A percentile compares a stretch with the other conserved stretches of the same genome.
phyloP scores from a whole-genome alignment of 2,329 filamentous ascomycete species.

The Drechslera avenae region DNA sequence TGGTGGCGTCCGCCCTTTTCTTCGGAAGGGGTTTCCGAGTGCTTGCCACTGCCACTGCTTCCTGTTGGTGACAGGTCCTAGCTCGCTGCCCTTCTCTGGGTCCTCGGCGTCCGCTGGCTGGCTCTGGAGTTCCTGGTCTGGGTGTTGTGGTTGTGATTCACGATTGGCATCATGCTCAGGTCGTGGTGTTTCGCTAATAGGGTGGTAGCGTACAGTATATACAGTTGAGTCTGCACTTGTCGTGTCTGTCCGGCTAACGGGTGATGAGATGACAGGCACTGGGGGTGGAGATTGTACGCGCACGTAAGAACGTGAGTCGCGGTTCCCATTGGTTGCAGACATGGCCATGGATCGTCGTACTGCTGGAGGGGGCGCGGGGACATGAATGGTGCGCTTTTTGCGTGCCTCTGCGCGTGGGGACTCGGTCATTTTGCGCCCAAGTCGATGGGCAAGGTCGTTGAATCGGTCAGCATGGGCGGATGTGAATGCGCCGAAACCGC shows the following conservation, averaged over 20 bases:
- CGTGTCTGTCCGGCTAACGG: constrained; percentile 65
- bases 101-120: constrained; percentile 29
- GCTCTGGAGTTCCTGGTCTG: constrained; percentile 5
- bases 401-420: constrained; percentile 34
- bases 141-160: constrained; percentile 4
- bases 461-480: constrained; percentile 34
- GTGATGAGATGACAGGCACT: constrained; percentile 56
- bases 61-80: constrained; percentile 19
- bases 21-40: constrained; percentile 63
- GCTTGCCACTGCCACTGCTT: constrained; percentile 54
- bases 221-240: constrained; percentile 67
- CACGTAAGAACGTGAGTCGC: constrained; percentile 35
- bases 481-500: constrained; percentile 30
- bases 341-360: constrained; percentile 31
- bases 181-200: constrained; percentile 53
- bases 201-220: constrained; percentile 67
- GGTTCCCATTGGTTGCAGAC: constrained; percentile 27
- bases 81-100: constrained; percentile 37
- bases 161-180: constrained; percentile 23
- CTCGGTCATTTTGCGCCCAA: constrained; percentile 37
- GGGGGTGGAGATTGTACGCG: constrained; percentile 46
- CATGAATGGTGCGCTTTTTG: constrained; percentile 41
- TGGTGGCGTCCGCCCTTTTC: constrained; percentile 62
- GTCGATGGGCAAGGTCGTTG: constrained; percentile 34
- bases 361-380: constrained; percentile 39